phyloP scores from a whole-genome alignment of 2,329 filamentous ascomycete species.

The Alternaria consortialis region DNA sequence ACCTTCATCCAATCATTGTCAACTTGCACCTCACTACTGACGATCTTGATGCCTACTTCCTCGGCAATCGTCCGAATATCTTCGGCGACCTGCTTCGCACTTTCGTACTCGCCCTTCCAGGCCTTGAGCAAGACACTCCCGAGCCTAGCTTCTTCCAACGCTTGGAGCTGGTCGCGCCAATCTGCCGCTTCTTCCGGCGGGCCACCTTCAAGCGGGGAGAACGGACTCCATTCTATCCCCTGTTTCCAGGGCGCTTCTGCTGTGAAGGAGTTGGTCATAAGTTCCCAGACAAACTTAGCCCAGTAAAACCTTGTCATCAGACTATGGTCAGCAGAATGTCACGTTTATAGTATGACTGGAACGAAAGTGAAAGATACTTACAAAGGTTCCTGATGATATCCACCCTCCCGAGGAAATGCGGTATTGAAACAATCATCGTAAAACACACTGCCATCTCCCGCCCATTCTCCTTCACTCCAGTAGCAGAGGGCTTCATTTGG shows the following conservation, averaged over 20 bases:
- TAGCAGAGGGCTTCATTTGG: background rate
- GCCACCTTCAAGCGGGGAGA: constrained; percentile 1
- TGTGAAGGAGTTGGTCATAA: constrained; percentile 14
- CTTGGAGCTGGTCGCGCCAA: background rate
- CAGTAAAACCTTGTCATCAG: background rate
- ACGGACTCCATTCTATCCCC: background rate
- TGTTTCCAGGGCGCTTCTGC: background rate
- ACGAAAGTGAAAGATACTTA: background rate
- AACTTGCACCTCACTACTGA: background rate
- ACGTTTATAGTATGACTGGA: no score
- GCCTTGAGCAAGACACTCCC: constrained; percentile 13
- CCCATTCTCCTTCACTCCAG: background rate
- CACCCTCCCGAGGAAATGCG: background rate
- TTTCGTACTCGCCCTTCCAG: constrained; percentile 15
- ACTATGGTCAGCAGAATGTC: background rate
- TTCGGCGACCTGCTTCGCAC: constrained; percentile 7
- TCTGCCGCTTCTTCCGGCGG: background rate
- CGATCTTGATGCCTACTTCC: constrained; percentile 7
- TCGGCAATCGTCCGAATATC: constrained; percentile 4
- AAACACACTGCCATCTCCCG: background rate
- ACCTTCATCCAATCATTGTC: background rate
- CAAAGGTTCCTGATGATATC: background rate
- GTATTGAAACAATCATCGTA: background rate
- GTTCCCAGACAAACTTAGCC: constrained; percentile 13
- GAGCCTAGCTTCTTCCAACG: constrained; percentile 17